Percentiles rank a stretch among this genome's conserved stretches.
phyloP scores from a whole-genome alignment of 345 rosid genomes.

The Firmiana major region DNA sequence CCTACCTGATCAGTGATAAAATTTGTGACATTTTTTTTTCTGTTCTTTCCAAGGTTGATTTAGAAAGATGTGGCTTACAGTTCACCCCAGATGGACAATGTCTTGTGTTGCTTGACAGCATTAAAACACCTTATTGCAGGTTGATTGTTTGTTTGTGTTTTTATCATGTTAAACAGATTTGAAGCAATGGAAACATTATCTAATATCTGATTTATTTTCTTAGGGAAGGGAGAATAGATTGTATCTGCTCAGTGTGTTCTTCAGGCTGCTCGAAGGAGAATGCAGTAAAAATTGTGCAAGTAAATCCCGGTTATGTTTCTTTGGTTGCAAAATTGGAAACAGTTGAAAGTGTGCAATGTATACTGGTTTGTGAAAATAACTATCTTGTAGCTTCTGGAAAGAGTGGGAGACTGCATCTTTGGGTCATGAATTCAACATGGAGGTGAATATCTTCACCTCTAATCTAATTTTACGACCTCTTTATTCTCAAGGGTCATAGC shows the following conservation, averaged over 20 bases:
- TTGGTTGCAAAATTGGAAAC: slow-evolving; percentile 55
- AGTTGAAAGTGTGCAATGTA: slow-evolving; percentile 44
- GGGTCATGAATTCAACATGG: slow-evolving; percentile 82
- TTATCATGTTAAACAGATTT: neutral
- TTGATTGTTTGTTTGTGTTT: slow-evolving; percentile 24
- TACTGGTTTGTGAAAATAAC: slow-evolving; percentile 62
- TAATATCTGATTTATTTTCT: slow-evolving; percentile 15
- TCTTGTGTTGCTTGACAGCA: slow-evolving; percentile 58
- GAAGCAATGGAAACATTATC: neutral
- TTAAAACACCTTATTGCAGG: slow-evolving; percentile 86
- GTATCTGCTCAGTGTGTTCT: slow-evolving; percentile 72
- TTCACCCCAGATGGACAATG: slow-evolving; percentile 67
- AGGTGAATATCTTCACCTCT: slow-evolving; percentile 43
- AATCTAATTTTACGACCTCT: slow-evolving; percentile 2
- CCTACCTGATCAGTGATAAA: slow-evolving; percentile 1
- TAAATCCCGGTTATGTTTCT: slow-evolving; percentile 67
- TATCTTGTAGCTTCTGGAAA: slow-evolving; percentile 61
- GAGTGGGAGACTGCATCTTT: slow-evolving; percentile 65
- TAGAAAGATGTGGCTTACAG: slow-evolving; percentile 55
- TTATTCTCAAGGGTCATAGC: slow-evolving; percentile 5
- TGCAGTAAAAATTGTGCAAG: slow-evolving; percentile 59
- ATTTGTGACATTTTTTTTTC: slow-evolving; percentile 1
- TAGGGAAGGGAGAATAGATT: slow-evolving; percentile 67
- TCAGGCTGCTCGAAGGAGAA: slow-evolving; percentile 45
- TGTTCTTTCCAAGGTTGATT: slow-evolving; percentile 41